Conservation (phyloP, 164 flowering plant genomes). For the Tinospora cordifolia region DNA sequence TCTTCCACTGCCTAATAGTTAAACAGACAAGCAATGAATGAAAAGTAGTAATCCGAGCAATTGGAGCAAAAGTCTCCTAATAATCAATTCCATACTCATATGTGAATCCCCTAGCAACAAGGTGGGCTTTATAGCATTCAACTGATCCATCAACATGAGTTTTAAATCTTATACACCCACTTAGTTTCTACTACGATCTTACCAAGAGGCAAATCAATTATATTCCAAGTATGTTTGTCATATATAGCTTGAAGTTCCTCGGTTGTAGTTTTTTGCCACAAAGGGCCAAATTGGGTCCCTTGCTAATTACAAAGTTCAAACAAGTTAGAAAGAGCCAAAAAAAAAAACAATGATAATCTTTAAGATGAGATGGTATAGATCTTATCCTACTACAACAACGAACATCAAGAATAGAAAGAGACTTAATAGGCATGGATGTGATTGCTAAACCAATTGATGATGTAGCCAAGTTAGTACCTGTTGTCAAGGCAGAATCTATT, state of each 20-base stretch:
- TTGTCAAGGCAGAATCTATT: no score
- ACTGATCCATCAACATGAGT: not conserved
- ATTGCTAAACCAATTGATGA: not conserved
- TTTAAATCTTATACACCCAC: constrained; percentile 1
- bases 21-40: no score
- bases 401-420: no score
- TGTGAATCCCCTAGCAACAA: not conserved
- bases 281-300: not conserved
- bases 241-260: no score
- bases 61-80: no score
- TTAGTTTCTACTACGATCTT: not conserved
- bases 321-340: not conserved
- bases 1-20: no score
- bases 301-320: not conserved
- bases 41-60: no score
- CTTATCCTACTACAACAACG: no score
- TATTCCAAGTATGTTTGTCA: not conserved
- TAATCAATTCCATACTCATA: no score
- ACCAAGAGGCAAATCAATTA: not conserved
- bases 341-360: not conserved
- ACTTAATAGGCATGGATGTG: not conserved
- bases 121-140: not conserved
- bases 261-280: no score
- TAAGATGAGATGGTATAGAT: no score
- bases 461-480: not conserved